Evolutionary conservation across 2,329 filamentous ascomycete species (phyloP).

Genomic region (Venturia carpophila): DNA sequence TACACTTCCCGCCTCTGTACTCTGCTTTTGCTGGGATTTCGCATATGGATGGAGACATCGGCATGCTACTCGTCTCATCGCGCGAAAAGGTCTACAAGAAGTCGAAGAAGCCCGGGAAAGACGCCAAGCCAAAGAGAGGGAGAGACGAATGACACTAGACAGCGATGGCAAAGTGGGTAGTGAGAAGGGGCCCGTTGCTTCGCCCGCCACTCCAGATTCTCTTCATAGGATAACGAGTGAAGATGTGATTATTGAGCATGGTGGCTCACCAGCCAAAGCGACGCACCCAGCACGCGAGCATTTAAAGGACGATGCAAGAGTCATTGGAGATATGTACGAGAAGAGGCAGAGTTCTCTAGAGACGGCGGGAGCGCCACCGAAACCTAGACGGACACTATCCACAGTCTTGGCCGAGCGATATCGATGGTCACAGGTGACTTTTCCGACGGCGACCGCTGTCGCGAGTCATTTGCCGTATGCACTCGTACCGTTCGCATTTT

Average conservation of each 20-base stretch:
- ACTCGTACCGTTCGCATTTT: slow-evolving; percentile 62
- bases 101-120: slow-evolving; percentile 39
- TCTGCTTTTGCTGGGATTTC: slow-evolving; percentile 64
- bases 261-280: background rate
- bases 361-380: background rate
- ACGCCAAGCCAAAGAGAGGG: slow-evolving; percentile 31
- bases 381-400: slow-evolving; percentile 10
- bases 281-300: background rate
- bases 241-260: background rate
- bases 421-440: slow-evolving; percentile 59
- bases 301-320: slow-evolving; percentile 20
- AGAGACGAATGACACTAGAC: slow-evolving; percentile 18
- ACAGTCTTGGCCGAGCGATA: background rate
- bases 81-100: slow-evolving; percentile 47
- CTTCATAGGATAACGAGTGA: slow-evolving; percentile 6
- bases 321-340: slow-evolving; percentile 19
- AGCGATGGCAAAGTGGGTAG: background rate
- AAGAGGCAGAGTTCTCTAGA: slow-evolving; percentile 6
- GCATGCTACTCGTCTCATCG: slow-evolving; percentile 55
- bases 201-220: background rate
- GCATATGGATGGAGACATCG: slow-evolving; percentile 55
- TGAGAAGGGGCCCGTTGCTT: background rate
- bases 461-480: slow-evolving; percentile 58
- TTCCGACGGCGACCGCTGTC: slow-evolving; percentile 61
- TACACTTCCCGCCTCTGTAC: slow-evolving; percentile 57